phyloP scores from a whole-genome alignment of 352 stramenopile species.

The Pythium coloratum region DNA sequence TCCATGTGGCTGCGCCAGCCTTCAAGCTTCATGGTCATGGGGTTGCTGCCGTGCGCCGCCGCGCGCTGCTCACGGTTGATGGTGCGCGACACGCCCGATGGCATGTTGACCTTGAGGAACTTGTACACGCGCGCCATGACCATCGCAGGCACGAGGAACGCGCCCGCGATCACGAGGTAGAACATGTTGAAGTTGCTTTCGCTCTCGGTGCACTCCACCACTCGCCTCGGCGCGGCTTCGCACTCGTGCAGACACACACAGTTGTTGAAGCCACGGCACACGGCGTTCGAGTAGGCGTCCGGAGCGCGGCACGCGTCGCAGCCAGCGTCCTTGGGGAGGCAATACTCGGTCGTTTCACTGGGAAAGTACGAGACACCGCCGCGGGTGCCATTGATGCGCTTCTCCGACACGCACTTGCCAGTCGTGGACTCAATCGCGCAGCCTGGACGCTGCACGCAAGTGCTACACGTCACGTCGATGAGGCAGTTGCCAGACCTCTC shows the following conservation, averaged over 20 bases:
- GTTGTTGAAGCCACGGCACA: slow-evolving; percentile 26
- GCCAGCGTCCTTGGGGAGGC: slow-evolving; percentile 26
- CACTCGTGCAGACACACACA: slow-evolving; percentile 36
- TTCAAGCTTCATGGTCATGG: slow-evolving; percentile 36
- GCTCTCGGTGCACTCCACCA: neutral
- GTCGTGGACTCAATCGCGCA: slow-evolving; percentile 45
- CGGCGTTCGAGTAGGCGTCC: neutral
- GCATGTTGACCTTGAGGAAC: neutral
- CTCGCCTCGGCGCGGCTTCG: slow-evolving; percentile 11
- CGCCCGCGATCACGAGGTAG: neutral
- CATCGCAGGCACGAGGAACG: neutral
- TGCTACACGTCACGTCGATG: slow-evolving; percentile 19
- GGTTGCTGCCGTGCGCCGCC: slow-evolving; percentile 8
- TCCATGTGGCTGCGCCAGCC: slow-evolving; percentile 30
- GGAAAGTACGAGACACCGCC: slow-evolving; percentile 29
- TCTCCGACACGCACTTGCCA: slow-evolving; percentile 36
- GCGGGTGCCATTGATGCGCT: slow-evolving; percentile 8
- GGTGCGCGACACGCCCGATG: neutral
- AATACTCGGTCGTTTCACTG: slow-evolving; percentile 27
- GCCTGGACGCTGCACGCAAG: slow-evolving; percentile 24
- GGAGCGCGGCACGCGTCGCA: slow-evolving; percentile 24
- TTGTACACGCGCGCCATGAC: slow-evolving; percentile 7
- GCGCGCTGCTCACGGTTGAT: neutral
- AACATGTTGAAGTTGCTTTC: slow-evolving; percentile 4
- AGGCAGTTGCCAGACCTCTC: slow-evolving; percentile 7